A percentile compares a stretch with the other conserved stretches of the same genome.
phyloP scores from a whole-genome alignment of 441 rosid species.

The Iberis amara region DNA sequence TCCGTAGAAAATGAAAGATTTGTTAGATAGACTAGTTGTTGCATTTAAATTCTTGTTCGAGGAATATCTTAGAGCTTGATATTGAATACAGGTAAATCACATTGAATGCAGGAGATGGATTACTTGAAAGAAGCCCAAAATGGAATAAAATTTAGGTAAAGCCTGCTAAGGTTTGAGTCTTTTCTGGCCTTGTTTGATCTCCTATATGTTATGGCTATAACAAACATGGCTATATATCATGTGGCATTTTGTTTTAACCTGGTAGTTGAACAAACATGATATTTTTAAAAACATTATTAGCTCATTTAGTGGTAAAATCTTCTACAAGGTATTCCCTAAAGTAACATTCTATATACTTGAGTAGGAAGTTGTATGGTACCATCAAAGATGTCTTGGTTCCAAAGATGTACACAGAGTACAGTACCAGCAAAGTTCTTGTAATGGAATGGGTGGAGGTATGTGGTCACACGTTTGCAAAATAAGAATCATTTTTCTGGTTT shows the following conservation, averaged over 20 bases:
- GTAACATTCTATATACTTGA: slow-evolving; percentile 24
- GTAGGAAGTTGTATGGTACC: slow-evolving; percentile 72
- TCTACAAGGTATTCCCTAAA: slow-evolving; percentile 17
- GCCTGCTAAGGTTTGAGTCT: slow-evolving; percentile 27
- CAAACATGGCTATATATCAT: slow-evolving; percentile 13
- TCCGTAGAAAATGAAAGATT: slow-evolving; percentile 8
- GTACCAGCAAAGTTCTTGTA: slow-evolving; percentile 79
- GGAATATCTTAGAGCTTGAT: slow-evolving; percentile 83
- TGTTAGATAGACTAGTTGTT: slow-evolving; percentile 21
- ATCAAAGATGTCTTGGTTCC: slow-evolving; percentile 84
- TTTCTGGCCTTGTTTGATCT: slow-evolving; percentile 11
- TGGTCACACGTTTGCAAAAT: slow-evolving; percentile 1
- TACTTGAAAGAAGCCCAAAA: slow-evolving; percentile 82
- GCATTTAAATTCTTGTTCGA: slow-evolving; percentile 26
- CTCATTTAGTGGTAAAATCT: slow-evolving; percentile 4
- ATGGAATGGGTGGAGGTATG: slow-evolving; percentile 98
- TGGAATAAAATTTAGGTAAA: slow-evolving; percentile 82
- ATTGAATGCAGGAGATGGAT: slow-evolving; percentile 99
- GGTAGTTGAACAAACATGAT: slow-evolving; percentile 9
- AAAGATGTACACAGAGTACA: slow-evolving; percentile 64
- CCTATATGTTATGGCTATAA: slow-evolving; percentile 4
- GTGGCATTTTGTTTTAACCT: slow-evolving; percentile 2
- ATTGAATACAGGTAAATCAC: slow-evolving; percentile 98
- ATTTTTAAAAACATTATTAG: background rate
- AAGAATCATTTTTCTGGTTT: slow-evolving; percentile 2